These are phyloP conservation scores for Penicillium cosmopolitanum DNA, from an alignment of 495 filamentous ascomycete genomes.

Conservation along the genomic window DNA sequence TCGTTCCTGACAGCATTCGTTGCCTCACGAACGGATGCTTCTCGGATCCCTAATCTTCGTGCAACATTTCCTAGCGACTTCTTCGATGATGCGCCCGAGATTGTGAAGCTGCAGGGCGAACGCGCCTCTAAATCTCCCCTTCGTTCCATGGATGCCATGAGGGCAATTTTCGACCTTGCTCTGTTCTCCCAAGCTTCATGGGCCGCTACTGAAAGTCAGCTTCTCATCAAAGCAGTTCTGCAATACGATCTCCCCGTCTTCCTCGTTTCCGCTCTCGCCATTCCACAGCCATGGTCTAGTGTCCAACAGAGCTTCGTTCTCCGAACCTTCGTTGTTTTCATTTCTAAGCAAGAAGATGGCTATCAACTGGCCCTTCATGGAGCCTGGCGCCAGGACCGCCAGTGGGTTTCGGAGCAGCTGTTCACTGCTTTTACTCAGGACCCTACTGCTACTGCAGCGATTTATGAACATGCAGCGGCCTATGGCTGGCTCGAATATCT, in stretches of 20 bases:
- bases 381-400: conserved; percentile 83
- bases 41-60: conserved; percentile 78
- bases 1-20: conserved; percentile 86
- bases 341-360: conserved; percentile 65
- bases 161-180: conserved; percentile 77
- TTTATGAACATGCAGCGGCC: conserved; percentile 79
- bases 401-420: conserved; percentile 78
- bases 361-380: conserved; percentile 85
- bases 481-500: conserved; percentile 84
- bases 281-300: conserved; percentile 66
- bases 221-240: conserved; percentile 55
- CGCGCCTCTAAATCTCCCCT: conserved; percentile 82
- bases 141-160: conserved; percentile 84
- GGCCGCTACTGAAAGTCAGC: conserved; percentile 65
- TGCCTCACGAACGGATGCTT: conserved; percentile 76
- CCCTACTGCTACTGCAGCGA: conserved; percentile 72
- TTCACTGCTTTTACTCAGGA: conserved; percentile 77
- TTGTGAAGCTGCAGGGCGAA: conserved; percentile 70
- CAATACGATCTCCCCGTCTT: conserved; percentile 66
- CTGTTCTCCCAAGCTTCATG: conserved; percentile 67
- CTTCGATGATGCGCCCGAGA: conserved; percentile 71
- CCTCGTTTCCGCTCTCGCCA: conserved; percentile 72
- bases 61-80: conserved; percentile 76
- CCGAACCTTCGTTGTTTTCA: conserved; percentile 62
- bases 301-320: conserved; percentile 66